These are phyloP conservation scores for Cutaneotrichosporon cavernicola DNA, from an alignment of 1,284 basidiomycete species.

Conservation along the genomic window DNA sequence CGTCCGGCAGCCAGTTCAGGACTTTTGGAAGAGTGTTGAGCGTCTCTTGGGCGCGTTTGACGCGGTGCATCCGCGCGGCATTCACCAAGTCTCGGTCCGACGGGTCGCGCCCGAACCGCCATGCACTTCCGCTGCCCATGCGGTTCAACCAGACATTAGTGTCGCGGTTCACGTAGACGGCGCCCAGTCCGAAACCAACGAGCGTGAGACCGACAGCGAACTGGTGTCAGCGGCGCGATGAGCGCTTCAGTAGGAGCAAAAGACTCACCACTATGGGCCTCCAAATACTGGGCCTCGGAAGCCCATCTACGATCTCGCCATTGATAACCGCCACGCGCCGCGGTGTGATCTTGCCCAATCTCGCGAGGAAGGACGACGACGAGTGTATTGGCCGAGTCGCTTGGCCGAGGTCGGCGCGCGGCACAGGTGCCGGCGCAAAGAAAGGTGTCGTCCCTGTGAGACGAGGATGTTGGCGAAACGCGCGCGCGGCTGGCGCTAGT, in stretches of 20 bases:
- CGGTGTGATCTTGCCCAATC: slow-evolving; percentile 20
- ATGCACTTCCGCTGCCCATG: slow-evolving; percentile 38
- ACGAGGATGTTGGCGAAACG: slow-evolving; percentile 23
- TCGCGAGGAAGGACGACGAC: neutral
- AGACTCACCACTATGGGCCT: slow-evolving; percentile 46
- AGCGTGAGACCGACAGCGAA: slow-evolving; percentile 43
- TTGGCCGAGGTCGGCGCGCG: neutral
- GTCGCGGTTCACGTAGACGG: slow-evolving; percentile 47
- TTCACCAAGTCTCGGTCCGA: slow-evolving; percentile 43
- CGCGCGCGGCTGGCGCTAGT: neutral
- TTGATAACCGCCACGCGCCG: slow-evolving; percentile 17
- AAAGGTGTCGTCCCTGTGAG: neutral
- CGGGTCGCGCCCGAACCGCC: slow-evolving; percentile 34
- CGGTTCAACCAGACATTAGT: slow-evolving; percentile 41
- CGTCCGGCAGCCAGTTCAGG: slow-evolving; percentile 41
- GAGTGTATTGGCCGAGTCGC: neutral
- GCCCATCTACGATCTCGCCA: slow-evolving; percentile 13
- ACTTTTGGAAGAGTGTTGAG: slow-evolving; percentile 36
- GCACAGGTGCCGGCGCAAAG: neutral
- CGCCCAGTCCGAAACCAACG: slow-evolving; percentile 38
- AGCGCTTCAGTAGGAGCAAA: too few species aligned
- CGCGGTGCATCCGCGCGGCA: slow-evolving; percentile 42
- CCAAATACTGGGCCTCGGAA: slow-evolving; percentile 22
- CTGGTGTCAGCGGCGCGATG: too few species aligned
- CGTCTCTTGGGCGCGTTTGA: slow-evolving; percentile 36